Conservation (phyloP, 495 filamentous ascomycete species). For the Chaetomium cochliodes region DNA sequence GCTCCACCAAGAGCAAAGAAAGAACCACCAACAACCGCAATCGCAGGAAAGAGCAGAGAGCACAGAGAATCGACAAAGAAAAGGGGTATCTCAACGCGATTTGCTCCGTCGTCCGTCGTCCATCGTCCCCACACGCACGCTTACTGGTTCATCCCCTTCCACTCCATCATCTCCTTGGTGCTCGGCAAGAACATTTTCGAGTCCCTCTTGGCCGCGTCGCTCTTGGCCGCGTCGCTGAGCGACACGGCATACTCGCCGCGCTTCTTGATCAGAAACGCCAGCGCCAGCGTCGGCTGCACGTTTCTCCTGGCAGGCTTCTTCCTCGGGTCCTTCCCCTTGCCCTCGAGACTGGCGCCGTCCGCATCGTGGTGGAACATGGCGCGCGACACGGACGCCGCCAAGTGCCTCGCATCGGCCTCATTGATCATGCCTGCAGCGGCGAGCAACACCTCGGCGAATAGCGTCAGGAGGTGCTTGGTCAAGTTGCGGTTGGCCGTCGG, state of each 20-base stretch:
- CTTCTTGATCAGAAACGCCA: conserved; percentile 35
- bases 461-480: conserved; percentile 29
- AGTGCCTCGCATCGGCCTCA: conserved; percentile 30
- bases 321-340: not conserved
- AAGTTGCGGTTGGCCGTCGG: conserved; percentile 30
- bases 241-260: conserved; percentile 29
- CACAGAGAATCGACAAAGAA: not conserved
- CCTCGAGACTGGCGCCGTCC: not conserved
- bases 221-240: conserved; percentile 11
- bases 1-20: not conserved
- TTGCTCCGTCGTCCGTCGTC: not conserved
- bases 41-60: not conserved
- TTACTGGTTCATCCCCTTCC: conserved; percentile 26
- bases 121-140: not conserved
- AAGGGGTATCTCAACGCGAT: conserved; percentile 16
- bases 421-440: conserved; percentile 9
- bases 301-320: conserved; percentile 16
- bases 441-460: conserved; percentile 32
- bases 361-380: conserved; percentile 32
- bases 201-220: conserved; percentile 11
- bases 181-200: conserved; percentile 31
- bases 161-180: conserved; percentile 38
- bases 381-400: conserved; percentile 29
- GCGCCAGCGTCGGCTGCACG: conserved; percentile 33
- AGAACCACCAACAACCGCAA: not conserved